Conservation (phyloP, 2,329 filamentous ascomycete species). For the Diplocarpon rosae region DNA sequence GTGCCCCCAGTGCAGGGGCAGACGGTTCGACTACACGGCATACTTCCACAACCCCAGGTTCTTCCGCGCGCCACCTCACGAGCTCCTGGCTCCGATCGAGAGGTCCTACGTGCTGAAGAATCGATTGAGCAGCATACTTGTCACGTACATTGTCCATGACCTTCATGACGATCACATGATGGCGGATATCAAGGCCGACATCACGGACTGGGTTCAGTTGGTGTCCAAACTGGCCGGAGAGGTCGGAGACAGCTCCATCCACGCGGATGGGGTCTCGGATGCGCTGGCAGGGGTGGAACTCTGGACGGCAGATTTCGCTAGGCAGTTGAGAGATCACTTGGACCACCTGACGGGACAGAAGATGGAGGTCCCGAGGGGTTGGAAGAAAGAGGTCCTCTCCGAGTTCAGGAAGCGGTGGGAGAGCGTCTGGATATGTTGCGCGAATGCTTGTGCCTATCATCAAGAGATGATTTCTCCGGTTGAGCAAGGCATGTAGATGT, state of each 20-base stretch:
- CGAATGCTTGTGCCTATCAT: background rate
- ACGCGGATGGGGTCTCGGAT: background rate
- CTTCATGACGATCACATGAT: slow-evolving; percentile 5
- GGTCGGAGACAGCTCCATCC: background rate
- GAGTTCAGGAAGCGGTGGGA: slow-evolving; percentile 17
- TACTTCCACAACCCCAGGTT: slow-evolving; percentile 22
- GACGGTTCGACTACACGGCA: slow-evolving; percentile 18
- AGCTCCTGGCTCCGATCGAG: slow-evolving; percentile 16
- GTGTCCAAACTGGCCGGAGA: slow-evolving; percentile 10
- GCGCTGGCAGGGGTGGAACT: slow-evolving; percentile 5
- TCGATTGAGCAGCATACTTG: slow-evolving; percentile 17
- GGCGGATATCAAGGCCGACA: slow-evolving; percentile 6
- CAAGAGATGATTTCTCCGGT: background rate
- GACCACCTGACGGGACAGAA: slow-evolving; percentile 2
- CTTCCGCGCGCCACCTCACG: slow-evolving; percentile 19
- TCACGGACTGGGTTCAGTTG: slow-evolving; percentile 9
- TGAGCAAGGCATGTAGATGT: too few species aligned
- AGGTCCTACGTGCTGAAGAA: slow-evolving; percentile 18
- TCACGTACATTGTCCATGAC: slow-evolving; percentile 15
- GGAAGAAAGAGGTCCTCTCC: slow-evolving; percentile 8
- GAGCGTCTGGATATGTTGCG: slow-evolving; percentile 8
- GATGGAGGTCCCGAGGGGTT: slow-evolving; percentile 9
- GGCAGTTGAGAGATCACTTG: slow-evolving; percentile 11
- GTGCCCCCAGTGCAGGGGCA: slow-evolving; percentile 19
- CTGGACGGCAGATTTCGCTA: slow-evolving; percentile 13